Base-by-base conservation (phyloP, 2,329 filamentous ascomycete genomes). In the Aspergillus texensis region DNA sequence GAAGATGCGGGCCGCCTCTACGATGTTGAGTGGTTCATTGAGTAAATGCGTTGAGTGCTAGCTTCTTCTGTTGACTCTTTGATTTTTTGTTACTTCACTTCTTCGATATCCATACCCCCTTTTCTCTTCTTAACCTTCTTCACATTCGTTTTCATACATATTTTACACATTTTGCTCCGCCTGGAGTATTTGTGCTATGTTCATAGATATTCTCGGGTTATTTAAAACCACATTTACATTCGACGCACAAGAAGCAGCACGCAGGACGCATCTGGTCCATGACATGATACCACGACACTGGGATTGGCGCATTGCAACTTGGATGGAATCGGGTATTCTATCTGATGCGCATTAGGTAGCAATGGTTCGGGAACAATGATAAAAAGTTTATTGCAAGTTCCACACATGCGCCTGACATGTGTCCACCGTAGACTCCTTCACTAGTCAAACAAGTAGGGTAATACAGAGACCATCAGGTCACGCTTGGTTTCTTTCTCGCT, bases 11-110 rank as follows among this genome's bases (percentile, higher is more conserved):
- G 82, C 57, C 80, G 83, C 67, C 71, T 83, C 58, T 16, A 57
- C 62, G 77, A 75, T 61, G 78, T 81, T 54, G 70, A 78, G 79
- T 79, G 74, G 72, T 81, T 79, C 70, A 73, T 77, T 62, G 60
- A 76, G 57, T 78, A 77, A 72, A 66, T 65, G 66, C 64, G 48
- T 72, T 64, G 65, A 71, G 59, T 69, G 68, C 62, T 61, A 36
- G 48, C 54, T 52, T 58, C 65, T 61, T 66, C 67, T 71, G 63
- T 63, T 72, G 63, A 57, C 52, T 58, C 66, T 52, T 63, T 64
- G 3, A 16, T 41, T 41, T 54, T 57, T 56, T 63, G 56, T 45
- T 55, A 14, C 21, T 68, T 64, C 36, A 21, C 36, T 53, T 62
- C 48, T 34, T 56, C 14, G 41, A 62, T 61, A 55, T 59, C 60